Conservation (phyloP, 2,329 filamentous ascomycete genomes). For the Taxawa tesnikishii region DNA sequence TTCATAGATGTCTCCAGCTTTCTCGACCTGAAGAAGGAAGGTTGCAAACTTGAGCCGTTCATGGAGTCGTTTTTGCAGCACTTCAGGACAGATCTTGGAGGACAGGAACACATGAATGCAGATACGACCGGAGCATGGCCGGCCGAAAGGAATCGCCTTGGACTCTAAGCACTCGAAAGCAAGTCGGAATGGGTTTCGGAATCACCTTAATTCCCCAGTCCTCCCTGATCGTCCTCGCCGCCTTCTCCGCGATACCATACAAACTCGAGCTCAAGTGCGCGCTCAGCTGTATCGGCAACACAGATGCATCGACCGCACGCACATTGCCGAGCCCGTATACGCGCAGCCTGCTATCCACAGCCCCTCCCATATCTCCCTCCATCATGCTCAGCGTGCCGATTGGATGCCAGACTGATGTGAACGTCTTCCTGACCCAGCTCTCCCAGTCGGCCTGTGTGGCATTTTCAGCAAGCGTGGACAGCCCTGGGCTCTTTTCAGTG, state of each 20-base stretch:
- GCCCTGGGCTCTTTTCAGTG: constrained; percentile 15
- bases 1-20: too few species aligned
- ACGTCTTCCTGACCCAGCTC: constrained; percentile 12
- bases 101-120: too few species aligned
- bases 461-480: constrained; percentile 3
- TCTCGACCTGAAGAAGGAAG: too few species aligned
- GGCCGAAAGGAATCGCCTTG: too few species aligned
- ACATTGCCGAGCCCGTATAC: constrained; percentile 12
- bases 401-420: constrained; percentile 18
- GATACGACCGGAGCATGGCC: too few species aligned
- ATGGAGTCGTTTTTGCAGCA: too few species aligned
- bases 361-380: constrained; percentile 15
- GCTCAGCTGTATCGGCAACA: constrained; percentile 12
- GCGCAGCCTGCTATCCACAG: constrained; percentile 11
- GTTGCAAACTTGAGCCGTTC: too few species aligned
- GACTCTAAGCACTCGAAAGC: too few species aligned
- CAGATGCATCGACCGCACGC: constrained; percentile 11
- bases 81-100: too few species aligned
- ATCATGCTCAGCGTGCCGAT: constrained; percentile 16
- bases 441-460: constrained; percentile 12
- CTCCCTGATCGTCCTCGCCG: constrained; percentile 7
- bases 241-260: constrained; percentile 12
- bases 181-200: too few species aligned
- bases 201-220: constrained; percentile 1
- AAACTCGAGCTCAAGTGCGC: constrained; percentile 12